A percentile compares a stretch with the other conserved stretches of the same genome.
Conservation (phyloP, 495 filamentous ascomycete genomes). For the Aspergillus bridgeri region DNA sequence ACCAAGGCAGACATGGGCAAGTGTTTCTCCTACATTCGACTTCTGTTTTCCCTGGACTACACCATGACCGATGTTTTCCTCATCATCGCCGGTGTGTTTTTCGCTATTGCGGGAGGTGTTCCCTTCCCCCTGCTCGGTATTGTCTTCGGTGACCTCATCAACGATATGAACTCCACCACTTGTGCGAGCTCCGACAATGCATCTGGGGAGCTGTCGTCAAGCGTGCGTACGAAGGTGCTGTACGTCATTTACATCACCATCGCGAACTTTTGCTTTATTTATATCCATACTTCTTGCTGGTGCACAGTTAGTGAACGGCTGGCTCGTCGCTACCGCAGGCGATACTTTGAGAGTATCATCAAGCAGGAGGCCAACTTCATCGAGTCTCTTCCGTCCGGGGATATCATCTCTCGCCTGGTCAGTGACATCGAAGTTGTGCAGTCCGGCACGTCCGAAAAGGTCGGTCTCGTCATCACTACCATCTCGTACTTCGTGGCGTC, state of each 20-base stretch:
- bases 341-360: constrained; percentile 54
- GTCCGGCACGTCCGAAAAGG: constrained; percentile 63
- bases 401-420: constrained; percentile 56
- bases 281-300: constrained; percentile 52
- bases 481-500: constrained; percentile 58
- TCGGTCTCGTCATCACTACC: constrained; percentile 56
- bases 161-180: constrained; percentile 39
- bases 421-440: constrained; percentile 57
- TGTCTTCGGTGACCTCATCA: constrained; percentile 63
- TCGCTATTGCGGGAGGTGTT: constrained; percentile 58
- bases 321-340: constrained; percentile 55
- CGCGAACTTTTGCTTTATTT: constrained; percentile 58
- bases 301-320: constrained; percentile 60
- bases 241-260: constrained; percentile 61
- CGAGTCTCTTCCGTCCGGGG: constrained; percentile 49
- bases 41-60: constrained; percentile 35
- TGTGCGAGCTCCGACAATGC: constrained; percentile 18
- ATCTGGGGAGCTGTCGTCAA: constrained; percentile 15
- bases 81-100: constrained; percentile 41
- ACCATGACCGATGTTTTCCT: constrained; percentile 27
- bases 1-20: constrained; percentile 17
- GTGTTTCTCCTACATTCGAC: constrained; percentile 23
- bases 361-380: constrained; percentile 59
- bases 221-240: constrained; percentile 49
- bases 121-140: constrained; percentile 67